A percentile compares a stretch with the other conserved stretches of the same genome.
Conservation (phyloP, 2,329 filamentous ascomycete genomes). For the Botrytis tulipae region DNA sequence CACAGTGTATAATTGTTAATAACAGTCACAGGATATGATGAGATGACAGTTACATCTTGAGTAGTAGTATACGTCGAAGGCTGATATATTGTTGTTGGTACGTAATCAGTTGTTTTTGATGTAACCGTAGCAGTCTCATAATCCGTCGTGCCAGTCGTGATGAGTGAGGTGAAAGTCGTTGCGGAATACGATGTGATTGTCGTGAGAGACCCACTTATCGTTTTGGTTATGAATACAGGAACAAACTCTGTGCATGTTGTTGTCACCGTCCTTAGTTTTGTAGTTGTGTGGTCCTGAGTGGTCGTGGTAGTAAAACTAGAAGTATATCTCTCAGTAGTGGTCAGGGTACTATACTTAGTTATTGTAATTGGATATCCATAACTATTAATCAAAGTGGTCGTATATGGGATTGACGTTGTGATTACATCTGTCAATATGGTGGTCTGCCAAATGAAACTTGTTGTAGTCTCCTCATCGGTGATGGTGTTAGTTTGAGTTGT, state of each 20-base stretch:
- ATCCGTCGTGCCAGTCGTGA: constrained; percentile 7
- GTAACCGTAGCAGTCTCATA: constrained; percentile 11
- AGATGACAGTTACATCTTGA: neutral
- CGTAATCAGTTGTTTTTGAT: constrained; percentile 3
- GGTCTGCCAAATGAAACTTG: constrained; percentile 16
- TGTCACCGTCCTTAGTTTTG: neutral
- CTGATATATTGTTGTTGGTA: constrained; percentile 6
- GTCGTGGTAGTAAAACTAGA: constrained; percentile 7
- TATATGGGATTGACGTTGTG: constrained; percentile 27
- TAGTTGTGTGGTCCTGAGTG: constrained; percentile 11
- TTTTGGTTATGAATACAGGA: constrained; percentile 10
- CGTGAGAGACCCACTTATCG: constrained; percentile 1
- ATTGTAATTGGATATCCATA: constrained; percentile 28
- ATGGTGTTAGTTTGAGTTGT: constrained; percentile 14
- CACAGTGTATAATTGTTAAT: constrained; percentile 15
- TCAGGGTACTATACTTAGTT: constrained; percentile 27
- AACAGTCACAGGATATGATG: constrained; percentile 22
- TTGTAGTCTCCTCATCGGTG: constrained; percentile 20
- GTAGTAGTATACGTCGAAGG: constrained; percentile 10
- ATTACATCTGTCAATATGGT: constrained; percentile 22
- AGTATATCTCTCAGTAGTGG: constrained; percentile 25
- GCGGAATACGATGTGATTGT: constrained; percentile 23
- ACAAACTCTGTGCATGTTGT: constrained; percentile 5
- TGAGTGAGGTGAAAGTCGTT: constrained; percentile 17
- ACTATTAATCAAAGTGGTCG: constrained; percentile 25